These are phyloP conservation scores for Hevea brasiliensis DNA, from an alignment of 345 rosid species.

Conservation along the genomic window DNA sequence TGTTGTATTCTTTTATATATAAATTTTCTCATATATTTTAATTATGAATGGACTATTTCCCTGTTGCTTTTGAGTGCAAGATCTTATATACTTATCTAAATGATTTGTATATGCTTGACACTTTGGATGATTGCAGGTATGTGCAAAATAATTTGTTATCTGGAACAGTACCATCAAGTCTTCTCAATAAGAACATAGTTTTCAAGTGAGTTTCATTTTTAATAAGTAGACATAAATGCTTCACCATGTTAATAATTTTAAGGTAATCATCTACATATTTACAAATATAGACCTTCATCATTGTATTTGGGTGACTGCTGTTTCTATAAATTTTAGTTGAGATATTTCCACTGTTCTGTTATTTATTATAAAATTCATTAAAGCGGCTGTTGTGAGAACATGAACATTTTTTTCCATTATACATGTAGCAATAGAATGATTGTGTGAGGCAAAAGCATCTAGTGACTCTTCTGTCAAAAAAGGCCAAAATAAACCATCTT, in stretches of 20 bases:
- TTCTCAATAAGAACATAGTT: conserved; percentile 44
- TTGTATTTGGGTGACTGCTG: background rate
- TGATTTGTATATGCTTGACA: conserved; percentile 19
- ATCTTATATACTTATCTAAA: conserved; percentile 12
- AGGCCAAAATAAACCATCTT: too few relatives aligned
- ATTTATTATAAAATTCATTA: too few relatives aligned
- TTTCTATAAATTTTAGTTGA: background rate
- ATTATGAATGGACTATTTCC: background rate
- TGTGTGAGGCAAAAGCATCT: too few relatives aligned
- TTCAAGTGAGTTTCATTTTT: conserved; percentile 58
- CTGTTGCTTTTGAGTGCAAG: background rate
- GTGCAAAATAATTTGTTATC: conserved; percentile 83
- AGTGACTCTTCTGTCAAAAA: too few relatives aligned
- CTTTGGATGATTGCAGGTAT: conserved; percentile 54
- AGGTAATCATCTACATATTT: background rate
- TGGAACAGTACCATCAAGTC: conserved; percentile 71
- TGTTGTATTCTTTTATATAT: too few relatives aligned
- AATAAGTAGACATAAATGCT: background rate
- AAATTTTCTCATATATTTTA: background rate
- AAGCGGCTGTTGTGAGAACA: background rate
- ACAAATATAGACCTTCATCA: background rate
- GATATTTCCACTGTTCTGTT: too few relatives aligned
- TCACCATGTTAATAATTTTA: background rate
- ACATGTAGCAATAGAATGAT: too few relatives aligned
- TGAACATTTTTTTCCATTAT: background rate